Evolutionary conservation across 2,329 filamentous ascomycete genomes (phyloP).

Genomic region (Aspergillus vadensis): DNA sequence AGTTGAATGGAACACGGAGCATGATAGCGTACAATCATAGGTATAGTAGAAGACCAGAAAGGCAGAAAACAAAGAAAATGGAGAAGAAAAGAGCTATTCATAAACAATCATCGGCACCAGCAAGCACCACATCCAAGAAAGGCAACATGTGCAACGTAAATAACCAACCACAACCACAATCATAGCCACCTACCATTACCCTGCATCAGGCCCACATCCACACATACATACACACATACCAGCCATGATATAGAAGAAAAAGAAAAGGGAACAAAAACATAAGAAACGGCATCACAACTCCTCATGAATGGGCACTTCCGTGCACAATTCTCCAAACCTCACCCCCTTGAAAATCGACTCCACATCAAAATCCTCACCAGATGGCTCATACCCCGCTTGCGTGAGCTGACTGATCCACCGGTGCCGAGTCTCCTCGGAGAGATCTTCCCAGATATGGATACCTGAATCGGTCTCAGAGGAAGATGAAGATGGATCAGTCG

Average conservation of each 20-base stretch:
- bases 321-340: constrained; percentile 64
- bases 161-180: not conserved
- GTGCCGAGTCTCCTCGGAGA: constrained; percentile 63
- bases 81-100: too few relatives aligned
- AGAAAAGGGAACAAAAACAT: not conserved
- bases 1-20: not conserved
- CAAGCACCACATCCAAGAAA: not conserved
- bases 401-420: constrained; percentile 70
- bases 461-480: not conserved
- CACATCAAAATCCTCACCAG: not conserved
- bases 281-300: not conserved
- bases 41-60: not conserved
- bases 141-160: not conserved
- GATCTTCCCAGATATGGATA: constrained; percentile 20
- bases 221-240: constrained; percentile 2
- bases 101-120: too few relatives aligned
- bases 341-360: constrained; percentile 69
- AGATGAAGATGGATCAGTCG: not conserved
- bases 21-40: constrained; percentile 14
- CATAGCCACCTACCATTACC: not conserved
- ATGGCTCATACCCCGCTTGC: constrained; percentile 69
- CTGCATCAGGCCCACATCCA: not conserved
- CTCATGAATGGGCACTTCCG: not conserved
- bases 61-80: too few relatives aligned
- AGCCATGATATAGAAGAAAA: not conserved